Conservation (phyloP, 805 yeast species). For the Wickerhamomyces queroliae region DNA sequence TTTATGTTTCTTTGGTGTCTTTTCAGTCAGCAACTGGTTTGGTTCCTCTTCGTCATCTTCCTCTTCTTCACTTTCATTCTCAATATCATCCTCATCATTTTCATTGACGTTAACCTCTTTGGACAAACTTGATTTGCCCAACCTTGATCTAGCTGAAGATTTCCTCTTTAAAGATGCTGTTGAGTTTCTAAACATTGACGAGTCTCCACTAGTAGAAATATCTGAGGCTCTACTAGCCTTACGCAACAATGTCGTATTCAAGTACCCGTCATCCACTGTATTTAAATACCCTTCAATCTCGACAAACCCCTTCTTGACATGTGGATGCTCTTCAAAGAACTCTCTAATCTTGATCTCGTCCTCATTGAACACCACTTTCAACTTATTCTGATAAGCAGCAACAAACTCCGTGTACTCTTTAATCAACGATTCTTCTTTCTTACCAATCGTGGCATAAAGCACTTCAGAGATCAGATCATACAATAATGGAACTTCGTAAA, state of each 20-base stretch:
- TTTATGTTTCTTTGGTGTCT: no score
- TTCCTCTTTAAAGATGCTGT: constrained; percentile 7
- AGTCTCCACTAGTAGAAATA: background rate
- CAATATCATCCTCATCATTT: constrained; percentile 6
- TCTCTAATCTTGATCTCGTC: constrained; percentile 18
- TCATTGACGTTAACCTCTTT: constrained; percentile 9
- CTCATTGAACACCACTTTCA: constrained; percentile 16
- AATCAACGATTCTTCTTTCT: constrained; percentile 48
- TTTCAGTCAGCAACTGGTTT: background rate
- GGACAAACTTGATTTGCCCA: constrained; percentile 20
- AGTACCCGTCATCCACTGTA: constrained; percentile 59
- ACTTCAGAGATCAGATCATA: constrained; percentile 67
- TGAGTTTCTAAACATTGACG: constrained; percentile 6
- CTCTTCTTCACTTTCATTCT: constrained; percentile 16
- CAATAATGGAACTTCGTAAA: constrained; percentile 62
- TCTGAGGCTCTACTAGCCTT: constrained; percentile 33
- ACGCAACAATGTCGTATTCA: constrained; percentile 49
- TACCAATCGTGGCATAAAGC: constrained; percentile 61
- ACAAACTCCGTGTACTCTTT: constrained; percentile 23
- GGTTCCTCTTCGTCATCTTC: constrained; percentile 17
- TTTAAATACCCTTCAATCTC: constrained; percentile 51
- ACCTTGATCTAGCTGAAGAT: constrained; percentile 7
- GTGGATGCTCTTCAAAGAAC: constrained; percentile 22
- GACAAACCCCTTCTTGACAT: constrained; percentile 29
- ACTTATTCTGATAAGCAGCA: constrained; percentile 18